phyloP scores from a whole-genome alignment of 768 basidiomycete species.

The Mycena indigotica region DNA sequence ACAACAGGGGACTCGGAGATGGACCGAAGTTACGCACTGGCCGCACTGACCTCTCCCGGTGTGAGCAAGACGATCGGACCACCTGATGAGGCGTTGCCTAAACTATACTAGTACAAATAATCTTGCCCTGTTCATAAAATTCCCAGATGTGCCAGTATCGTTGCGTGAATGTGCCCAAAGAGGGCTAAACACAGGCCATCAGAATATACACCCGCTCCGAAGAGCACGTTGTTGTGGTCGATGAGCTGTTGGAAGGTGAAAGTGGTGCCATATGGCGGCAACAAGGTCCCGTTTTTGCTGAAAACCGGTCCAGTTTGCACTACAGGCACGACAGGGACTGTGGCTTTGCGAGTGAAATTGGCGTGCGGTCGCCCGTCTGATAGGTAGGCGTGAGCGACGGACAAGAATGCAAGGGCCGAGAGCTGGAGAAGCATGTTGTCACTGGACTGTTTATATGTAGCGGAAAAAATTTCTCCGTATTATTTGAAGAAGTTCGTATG shows the following conservation, averaged over 20 bases:
- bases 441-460: slow-evolving; percentile 15
- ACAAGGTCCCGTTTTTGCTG: slow-evolving; percentile 44
- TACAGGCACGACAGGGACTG: slow-evolving; percentile 36
- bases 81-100: slow-evolving; percentile 31
- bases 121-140: slow-evolving; percentile 56
- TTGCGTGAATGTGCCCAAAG: slow-evolving; percentile 74
- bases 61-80: slow-evolving; percentile 67
- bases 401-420: slow-evolving; percentile 15
- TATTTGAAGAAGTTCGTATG: no score
- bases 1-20: background rate
- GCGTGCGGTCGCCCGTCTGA: slow-evolving; percentile 45
- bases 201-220: background rate
- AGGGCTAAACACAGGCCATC: slow-evolving; percentile 44
- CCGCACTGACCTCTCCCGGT: slow-evolving; percentile 66
- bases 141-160: slow-evolving; percentile 73
- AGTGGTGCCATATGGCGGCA: slow-evolving; percentile 48
- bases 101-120: background rate
- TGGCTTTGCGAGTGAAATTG: slow-evolving; percentile 43
- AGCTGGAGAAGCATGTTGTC: slow-evolving; percentile 16
- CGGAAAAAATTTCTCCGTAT: slow-evolving; percentile 1
- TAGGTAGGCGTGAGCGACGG: slow-evolving; percentile 25
- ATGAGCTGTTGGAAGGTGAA: slow-evolving; percentile 64
- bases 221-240: slow-evolving; percentile 44
- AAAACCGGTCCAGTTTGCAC: slow-evolving; percentile 38
- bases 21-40: slow-evolving; percentile 33